A percentile compares a stretch with the other conserved stretches of the same genome.
phyloP scores from a whole-genome alignment of 1,284 basidiomycete genomes.

The Cystobasidium pallidum region DNA sequence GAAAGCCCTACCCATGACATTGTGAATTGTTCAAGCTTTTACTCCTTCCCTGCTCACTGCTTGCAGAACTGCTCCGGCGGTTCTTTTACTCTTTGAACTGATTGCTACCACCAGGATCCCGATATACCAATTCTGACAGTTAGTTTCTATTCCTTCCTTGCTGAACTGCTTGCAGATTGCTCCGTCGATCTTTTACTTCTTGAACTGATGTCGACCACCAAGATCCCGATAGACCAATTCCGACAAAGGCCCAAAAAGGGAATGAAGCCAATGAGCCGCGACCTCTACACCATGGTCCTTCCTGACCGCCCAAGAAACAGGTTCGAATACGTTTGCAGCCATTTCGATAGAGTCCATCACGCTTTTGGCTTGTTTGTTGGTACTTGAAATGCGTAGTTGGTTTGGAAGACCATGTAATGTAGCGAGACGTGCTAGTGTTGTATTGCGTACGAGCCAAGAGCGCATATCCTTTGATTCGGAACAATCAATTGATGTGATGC shows the following conservation, averaged over 20 bases:
- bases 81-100: no score
- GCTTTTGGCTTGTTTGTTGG: background rate
- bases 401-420: conserved; percentile 20
- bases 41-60: no score
- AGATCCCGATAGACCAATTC: conserved; percentile 10
- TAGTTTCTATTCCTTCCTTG: no score
- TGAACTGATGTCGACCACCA: conserved; percentile 2
- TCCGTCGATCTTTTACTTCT: no score
- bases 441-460: conserved; percentile 24
- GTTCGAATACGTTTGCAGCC: conserved; percentile 35
- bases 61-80: no score
- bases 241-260: conserved; percentile 8
- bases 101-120: no score
- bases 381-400: background rate
- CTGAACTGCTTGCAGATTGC: no score
- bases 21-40: no score
- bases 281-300: conserved; percentile 2
- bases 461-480: conserved; percentile 9
- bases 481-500: no score
- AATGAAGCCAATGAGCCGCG: background rate
- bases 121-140: no score
- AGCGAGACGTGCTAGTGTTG: conserved; percentile 9
- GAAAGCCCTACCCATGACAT: no score
- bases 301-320: conserved; percentile 24
- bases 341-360: background rate